Conservation (phyloP, 192 early-diverging fungal species). For the Entrophospora sp. region DNA sequence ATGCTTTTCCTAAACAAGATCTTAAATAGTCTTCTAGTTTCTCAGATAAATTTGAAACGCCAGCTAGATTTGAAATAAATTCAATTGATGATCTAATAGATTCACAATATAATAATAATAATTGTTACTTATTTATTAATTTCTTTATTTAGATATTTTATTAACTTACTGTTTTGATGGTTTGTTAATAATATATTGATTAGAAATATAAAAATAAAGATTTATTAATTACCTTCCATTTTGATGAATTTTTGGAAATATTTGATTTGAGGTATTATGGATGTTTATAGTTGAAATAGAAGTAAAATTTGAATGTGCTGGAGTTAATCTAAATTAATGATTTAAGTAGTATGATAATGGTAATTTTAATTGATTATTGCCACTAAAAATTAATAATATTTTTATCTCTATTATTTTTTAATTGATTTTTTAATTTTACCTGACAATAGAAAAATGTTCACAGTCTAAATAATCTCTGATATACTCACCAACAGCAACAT, state of each 20-base stretch:
- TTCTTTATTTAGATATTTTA: neutral
- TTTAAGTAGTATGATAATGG: neutral
- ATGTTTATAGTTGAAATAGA: conserved; percentile 24
- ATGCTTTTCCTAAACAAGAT: conserved; percentile 6
- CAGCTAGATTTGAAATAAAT: conserved; percentile 13
- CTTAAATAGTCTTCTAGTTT: conserved; percentile 7
- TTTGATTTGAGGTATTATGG: too few relatives aligned
- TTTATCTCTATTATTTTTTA: too few relatives aligned
- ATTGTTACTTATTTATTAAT: too few relatives aligned
- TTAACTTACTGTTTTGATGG: neutral
- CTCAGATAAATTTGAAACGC: conserved; percentile 20
- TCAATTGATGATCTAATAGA: too few relatives aligned
- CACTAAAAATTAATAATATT: too few relatives aligned
- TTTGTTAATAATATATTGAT: neutral
- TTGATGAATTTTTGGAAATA: conserved; percentile 29
- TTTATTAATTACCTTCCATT: conserved; percentile 18
- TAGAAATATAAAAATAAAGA: neutral
- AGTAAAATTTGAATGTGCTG: conserved; percentile 12
- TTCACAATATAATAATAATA: neutral
- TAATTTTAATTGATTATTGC: too few relatives aligned
- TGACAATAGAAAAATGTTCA: conserved; percentile 41
- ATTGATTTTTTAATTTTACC: conserved; percentile 27
- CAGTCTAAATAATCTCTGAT: conserved; percentile 34
- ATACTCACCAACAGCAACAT: conserved; percentile 36
- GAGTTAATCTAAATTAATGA: conserved; percentile 21